phyloP scores from a whole-genome alignment of 768 basidiomycete genomes.

The Mycena crocata region DNA sequence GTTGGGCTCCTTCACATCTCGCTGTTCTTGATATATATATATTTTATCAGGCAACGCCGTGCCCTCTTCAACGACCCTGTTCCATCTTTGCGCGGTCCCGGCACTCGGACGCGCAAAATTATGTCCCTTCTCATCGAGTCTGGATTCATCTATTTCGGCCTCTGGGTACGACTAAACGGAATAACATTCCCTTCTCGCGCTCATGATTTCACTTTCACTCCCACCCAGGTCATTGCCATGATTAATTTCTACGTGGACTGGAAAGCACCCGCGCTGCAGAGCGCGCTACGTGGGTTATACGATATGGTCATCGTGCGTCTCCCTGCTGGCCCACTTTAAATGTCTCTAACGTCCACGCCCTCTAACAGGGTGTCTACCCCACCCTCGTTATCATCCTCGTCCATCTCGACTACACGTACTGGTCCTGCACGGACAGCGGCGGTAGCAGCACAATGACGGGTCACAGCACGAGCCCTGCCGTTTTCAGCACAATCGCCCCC shows the following conservation, averaged over 20 bases:
- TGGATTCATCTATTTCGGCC: conserved; percentile 14
- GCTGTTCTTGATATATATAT: not conserved
- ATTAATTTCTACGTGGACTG: conserved; percentile 18
- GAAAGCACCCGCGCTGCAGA: conserved; percentile 9
- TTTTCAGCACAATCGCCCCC: conserved; percentile 11
- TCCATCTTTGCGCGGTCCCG: not conserved
- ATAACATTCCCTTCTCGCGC: too few relatives aligned
- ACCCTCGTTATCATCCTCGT: conserved; percentile 22
- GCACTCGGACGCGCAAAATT: conserved; percentile 2
- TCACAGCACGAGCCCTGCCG: not conserved
- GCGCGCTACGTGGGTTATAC: conserved; percentile 2
- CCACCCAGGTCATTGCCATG: not conserved
- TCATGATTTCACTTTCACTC: too few relatives aligned
- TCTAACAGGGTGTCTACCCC: conserved; percentile 10
- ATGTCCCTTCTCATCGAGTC: conserved; percentile 16
- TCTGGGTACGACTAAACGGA: conserved; percentile 11
- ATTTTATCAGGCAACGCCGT: conserved; percentile 10
- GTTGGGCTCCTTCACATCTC: not conserved
- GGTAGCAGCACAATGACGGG: not conserved
- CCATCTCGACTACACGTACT: conserved; percentile 16
- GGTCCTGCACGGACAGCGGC: not conserved
- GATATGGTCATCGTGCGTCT: conserved; percentile 18
- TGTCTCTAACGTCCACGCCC: not conserved
- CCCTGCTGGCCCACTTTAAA: not conserved
- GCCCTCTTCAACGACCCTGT: not conserved